phyloP scores from a whole-genome alignment of 1,139 yeast species.

The Blastobotrys apis region DNA sequence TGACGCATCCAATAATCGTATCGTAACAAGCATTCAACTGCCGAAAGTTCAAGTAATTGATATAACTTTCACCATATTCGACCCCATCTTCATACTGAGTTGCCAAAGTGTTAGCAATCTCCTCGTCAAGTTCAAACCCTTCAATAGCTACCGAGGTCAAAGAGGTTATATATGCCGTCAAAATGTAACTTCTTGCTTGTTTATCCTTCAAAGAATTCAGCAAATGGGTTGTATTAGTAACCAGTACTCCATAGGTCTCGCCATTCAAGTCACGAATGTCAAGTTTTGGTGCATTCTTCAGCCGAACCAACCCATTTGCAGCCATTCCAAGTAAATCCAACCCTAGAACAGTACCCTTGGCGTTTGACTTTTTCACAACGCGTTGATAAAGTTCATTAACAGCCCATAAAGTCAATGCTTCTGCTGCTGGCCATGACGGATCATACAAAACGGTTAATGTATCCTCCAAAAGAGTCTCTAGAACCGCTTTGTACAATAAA shows the following conservation, averaged over 20 bases:
- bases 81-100: not conserved
- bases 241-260: not conserved
- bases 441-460: slow-evolving; percentile 4
- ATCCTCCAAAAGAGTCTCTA: slow-evolving; percentile 11
- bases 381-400: slow-evolving; percentile 5
- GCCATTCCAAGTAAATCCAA: slow-evolving; percentile 10
- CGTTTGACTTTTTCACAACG: slow-evolving; percentile 3
- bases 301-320: slow-evolving; percentile 7
- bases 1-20: slow-evolving; percentile 8
- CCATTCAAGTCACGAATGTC: not conserved
- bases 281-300: slow-evolving; percentile 3
- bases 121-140: not conserved
- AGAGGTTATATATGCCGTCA: not conserved
- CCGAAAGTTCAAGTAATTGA: slow-evolving; percentile 1
- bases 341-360: slow-evolving; percentile 6
- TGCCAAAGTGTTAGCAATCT: not conserved
- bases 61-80: not conserved
- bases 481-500: not conserved
- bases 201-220: not conserved
- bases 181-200: not conserved
- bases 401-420: slow-evolving; percentile 6
- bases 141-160: not conserved
- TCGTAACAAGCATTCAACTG: slow-evolving; percentile 12
- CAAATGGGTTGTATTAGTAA: not conserved
- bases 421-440: slow-evolving; percentile 10